Percentiles rank a stretch among this genome's conserved stretches.
Evolutionary conservation across 306 rosid genomes (phyloP).

Genomic region (Comarum palustre): DNA sequence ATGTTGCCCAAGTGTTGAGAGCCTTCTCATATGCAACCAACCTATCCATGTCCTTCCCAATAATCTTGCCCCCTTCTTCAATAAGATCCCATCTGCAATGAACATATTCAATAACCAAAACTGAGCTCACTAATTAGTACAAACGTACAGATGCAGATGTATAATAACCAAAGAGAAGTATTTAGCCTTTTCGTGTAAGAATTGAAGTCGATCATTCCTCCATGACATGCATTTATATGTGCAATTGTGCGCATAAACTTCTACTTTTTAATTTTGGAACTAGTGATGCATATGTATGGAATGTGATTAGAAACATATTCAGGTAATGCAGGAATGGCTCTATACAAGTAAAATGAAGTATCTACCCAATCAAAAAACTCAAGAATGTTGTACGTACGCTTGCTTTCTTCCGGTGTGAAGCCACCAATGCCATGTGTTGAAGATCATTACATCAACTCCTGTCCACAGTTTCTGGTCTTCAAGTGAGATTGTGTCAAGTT

Average conservation of each 20-base stretch:
- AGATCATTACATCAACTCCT: constrained; percentile 25
- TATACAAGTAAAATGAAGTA: not conserved
- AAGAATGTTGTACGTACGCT: constrained; percentile 25
- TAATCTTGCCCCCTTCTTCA: constrained; percentile 29
- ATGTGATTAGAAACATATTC: not conserved
- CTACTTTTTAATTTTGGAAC: no score
- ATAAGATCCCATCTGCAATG: constrained; percentile 64
- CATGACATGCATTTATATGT: not conserved
- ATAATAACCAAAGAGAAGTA: not conserved
- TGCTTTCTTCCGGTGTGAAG: constrained; percentile 39
- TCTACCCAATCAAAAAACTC: not conserved
- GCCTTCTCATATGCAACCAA: constrained; percentile 64
- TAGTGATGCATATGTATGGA: not conserved
- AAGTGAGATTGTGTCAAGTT: constrained; percentile 34
- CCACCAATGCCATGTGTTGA: constrained; percentile 54
- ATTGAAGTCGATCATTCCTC: not conserved
- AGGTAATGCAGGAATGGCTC: not conserved
- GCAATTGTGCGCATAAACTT: no score
- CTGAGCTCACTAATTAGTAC: not conserved
- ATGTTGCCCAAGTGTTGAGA: constrained; percentile 69
- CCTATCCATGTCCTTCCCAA: constrained; percentile 59
- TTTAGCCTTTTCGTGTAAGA: not conserved
- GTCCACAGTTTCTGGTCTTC: constrained; percentile 26
- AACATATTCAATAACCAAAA: not conserved
- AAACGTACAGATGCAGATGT: not conserved